Base-by-base conservation (phyloP, 2,329 filamentous ascomycete genomes). In the Clathrospora elynae region DNA sequence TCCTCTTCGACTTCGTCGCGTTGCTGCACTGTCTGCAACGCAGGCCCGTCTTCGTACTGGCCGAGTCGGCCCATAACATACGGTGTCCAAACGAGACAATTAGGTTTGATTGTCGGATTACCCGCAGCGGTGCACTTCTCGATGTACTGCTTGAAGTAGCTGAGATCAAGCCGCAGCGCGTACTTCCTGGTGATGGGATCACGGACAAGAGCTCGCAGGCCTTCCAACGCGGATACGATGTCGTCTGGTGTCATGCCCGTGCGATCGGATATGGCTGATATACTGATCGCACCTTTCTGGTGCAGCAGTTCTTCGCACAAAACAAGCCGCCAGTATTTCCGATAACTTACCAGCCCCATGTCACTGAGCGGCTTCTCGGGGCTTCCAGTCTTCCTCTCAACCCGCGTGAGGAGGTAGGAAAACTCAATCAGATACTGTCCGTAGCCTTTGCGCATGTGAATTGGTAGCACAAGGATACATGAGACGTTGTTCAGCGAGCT, bases 361-460 rank as follows among this genome's bases (percentile, higher is more conserved):
- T 99, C 93, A 0, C 93, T 97, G 3, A 99, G 79, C 0, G 93
- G 93, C 71, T 99, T 99, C 69, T 99, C 93, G 0, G 93, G 93
- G 1, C 92, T 96, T 7, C 93, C 93, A 0, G 90, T 95, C 71
- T 96, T 96, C 59, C 86, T 82, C 71, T 99, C 93, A 1, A 95
- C 89, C 36, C 90, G 84, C 0, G 95, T 97, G 32, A 99, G 81
- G 5, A 99, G 84, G 66, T 99, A 99, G 1, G 93, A 99, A 68
- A 99, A 99, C 67, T 99, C 93, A 59, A 99, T 99, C 32, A 99
- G 80, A 14, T 97, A 84, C 62, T 96, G 92, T 5, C 95, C 93
- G 59, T 97, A 99, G 43, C 93, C 93, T 70, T 96, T 96, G 41
- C 95, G 86, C 73, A 96, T 92, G 66, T 97, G 93, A 40, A 97